Percentiles rank a stretch among this genome's conserved stretches.
Conservation (phyloP, 1,139 yeast genomes). For the Protomyces lactucae-debilis region DNA sequence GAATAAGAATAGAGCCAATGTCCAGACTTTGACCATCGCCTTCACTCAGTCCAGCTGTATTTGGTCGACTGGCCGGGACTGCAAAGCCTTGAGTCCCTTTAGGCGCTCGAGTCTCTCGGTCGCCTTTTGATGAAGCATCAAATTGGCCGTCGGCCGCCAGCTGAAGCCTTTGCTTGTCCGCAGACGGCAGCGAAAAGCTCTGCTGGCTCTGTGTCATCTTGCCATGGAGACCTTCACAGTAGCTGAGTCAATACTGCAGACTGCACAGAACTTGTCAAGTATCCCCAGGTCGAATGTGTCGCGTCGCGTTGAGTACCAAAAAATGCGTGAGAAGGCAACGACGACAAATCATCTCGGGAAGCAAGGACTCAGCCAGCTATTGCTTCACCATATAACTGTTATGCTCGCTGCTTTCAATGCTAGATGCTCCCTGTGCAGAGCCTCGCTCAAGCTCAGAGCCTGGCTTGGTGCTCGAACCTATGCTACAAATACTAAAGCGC, state of each 20-base stretch:
- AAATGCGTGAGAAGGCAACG: no score
- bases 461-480: neutral
- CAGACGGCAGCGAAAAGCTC: neutral
- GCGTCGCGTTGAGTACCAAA: no score
- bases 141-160: neutral
- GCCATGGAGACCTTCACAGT: neutral
- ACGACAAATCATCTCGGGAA: no score
- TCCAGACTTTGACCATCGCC: neutral
- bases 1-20: neutral
- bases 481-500: slow-evolving; percentile 12
- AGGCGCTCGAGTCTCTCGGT: no score
- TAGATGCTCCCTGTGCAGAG: neutral
- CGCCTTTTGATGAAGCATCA: neutral
- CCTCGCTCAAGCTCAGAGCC: neutral
- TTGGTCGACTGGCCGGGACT: no score
- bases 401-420: neutral
- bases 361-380: no score
- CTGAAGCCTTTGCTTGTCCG: neutral
- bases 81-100: no score
- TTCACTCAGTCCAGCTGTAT: neutral
- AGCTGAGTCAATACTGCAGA: neutral
- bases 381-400: no score
- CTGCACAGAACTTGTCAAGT: neutral
- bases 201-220: neutral
- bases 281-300: no score